Percentiles rank a stretch among this genome's conserved stretches.
phyloP scores from a whole-genome alignment of 2,329 filamentous ascomycete species.

The Nemania sp. region DNA sequence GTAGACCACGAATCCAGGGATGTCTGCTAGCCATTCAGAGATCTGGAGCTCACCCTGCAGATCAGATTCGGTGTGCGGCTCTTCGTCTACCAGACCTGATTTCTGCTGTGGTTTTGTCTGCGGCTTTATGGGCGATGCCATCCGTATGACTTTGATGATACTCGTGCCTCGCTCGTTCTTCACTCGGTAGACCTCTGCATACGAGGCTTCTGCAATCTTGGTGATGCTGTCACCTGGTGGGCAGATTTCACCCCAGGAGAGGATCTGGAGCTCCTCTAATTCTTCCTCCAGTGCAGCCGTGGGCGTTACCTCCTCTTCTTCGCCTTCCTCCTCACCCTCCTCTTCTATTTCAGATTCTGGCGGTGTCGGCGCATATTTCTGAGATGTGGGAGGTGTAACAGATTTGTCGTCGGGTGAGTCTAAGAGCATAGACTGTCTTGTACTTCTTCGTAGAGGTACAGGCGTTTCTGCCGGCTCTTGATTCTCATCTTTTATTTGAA shows the following conservation, averaged over 20 bases:
- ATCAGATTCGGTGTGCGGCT: slow-evolving; percentile 58
- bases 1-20: slow-evolving; percentile 67
- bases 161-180: slow-evolving; percentile 62
- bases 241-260: slow-evolving; percentile 63
- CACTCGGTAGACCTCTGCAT: slow-evolving; percentile 67
- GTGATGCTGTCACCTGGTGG: slow-evolving; percentile 55
- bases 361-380: slow-evolving; percentile 3
- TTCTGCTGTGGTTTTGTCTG: slow-evolving; percentile 60
- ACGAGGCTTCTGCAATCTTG: slow-evolving; percentile 70
- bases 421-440: slow-evolving; percentile 24
- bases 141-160: slow-evolving; percentile 66
- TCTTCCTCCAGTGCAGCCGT: slow-evolving; percentile 13
- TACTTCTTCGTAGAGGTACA: slow-evolving; percentile 29
- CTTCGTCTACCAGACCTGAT: slow-evolving; percentile 60
- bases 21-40: slow-evolving; percentile 65
- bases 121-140: slow-evolving; percentile 60
- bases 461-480: slow-evolving; percentile 17
- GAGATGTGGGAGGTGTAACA: slow-evolving; percentile 20
- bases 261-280: slow-evolving; percentile 43
- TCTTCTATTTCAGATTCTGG: slow-evolving; percentile 19
- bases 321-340: neutral
- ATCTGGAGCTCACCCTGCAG: slow-evolving; percentile 63
- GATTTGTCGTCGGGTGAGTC: slow-evolving; percentile 21
- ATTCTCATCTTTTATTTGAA: slow-evolving; percentile 35
- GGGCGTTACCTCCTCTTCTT: neutral